phyloP scores from a whole-genome alignment of 2,329 filamentous ascomycete species.

The Venturia asperata region DNA sequence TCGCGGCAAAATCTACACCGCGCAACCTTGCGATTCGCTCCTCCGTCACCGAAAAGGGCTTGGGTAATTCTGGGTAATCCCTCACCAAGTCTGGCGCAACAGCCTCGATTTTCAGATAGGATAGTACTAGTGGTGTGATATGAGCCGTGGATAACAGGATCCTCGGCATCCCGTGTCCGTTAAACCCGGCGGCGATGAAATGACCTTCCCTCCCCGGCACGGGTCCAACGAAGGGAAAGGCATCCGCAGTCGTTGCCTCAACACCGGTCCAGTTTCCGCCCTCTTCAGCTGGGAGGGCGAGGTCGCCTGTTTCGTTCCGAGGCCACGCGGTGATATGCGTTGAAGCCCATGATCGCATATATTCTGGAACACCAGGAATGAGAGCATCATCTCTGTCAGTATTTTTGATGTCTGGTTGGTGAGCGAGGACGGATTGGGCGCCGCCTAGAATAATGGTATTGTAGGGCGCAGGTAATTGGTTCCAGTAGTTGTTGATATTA shows the following conservation, averaged over 20 bases:
- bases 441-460: neutral
- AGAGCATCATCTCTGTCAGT: neutral
- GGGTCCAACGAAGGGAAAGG: neutral
- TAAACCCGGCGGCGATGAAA: neutral
- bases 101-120: neutral
- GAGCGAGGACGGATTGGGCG: neutral
- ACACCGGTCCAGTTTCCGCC: conserved; percentile 2
- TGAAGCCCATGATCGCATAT: conserved; percentile 5
- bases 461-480: neutral
- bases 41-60: neutral
- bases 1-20: neutral
- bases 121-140: neutral
- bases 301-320: neutral
- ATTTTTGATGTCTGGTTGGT: neutral
- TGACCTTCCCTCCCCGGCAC: neutral
- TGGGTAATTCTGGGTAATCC: neutral
- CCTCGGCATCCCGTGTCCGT: neutral
- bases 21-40: neutral
- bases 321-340: conserved; percentile 2
- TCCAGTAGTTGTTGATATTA: neutral
- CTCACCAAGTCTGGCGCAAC: neutral
- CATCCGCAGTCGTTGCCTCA: neutral
- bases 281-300: conserved; percentile 3
- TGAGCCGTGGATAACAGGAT: neutral
- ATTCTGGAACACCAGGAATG: neutral